Evolutionary conservation across 1,284 basidiomycete genomes (phyloP), one percentile per base, ranked within the genome.

Genomic region (Chalciporus piperatoides): DNA sequence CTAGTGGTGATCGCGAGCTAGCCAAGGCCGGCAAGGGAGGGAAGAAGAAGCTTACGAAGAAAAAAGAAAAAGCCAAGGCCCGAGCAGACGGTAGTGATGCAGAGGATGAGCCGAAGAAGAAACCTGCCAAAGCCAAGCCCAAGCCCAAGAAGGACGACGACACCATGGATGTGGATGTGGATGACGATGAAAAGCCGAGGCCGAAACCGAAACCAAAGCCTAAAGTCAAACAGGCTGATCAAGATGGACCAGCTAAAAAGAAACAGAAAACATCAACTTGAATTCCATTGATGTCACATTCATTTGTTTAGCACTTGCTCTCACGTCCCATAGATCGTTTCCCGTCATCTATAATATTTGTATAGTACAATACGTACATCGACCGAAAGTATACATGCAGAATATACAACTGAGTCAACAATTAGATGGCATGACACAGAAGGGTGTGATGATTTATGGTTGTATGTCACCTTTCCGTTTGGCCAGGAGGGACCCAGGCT

Each of bases 1-100:
- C 86, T 40, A 86, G 84, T 52, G 83, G 86, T 40, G 81, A 89
- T 61, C 77, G 77, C 43, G 82, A 84, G 45, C 65, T 88, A 56
- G 70, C 78, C 41, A 77, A 77, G 60, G 68, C 65, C 8, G 68
- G 69, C 11, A 79, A 74, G 53, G 63, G 65, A 17, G 72, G 72
- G 52, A 72, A 71, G 52, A 71, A 75, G 56, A 70, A 72, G 40
- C 63, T 58, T 10, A 70, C 65, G 8, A 71, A 67, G 52, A 62
- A 68, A 39, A 71, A 71, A 51, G 8, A 68, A 40, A 71, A 71
- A 51, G 7, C 53, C 37, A 70, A 77, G 59, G 62, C 62, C 35
- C 63, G 67, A 55, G 60, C 64, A 46, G 68, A 67, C 37, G 63
- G 63, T 53, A 59, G 60, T 49, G 59, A 71, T 21, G 69, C 62